Evolutionary conservation across 768 basidiomycete species (phyloP).

Genomic region (Russula sp.): DNA sequence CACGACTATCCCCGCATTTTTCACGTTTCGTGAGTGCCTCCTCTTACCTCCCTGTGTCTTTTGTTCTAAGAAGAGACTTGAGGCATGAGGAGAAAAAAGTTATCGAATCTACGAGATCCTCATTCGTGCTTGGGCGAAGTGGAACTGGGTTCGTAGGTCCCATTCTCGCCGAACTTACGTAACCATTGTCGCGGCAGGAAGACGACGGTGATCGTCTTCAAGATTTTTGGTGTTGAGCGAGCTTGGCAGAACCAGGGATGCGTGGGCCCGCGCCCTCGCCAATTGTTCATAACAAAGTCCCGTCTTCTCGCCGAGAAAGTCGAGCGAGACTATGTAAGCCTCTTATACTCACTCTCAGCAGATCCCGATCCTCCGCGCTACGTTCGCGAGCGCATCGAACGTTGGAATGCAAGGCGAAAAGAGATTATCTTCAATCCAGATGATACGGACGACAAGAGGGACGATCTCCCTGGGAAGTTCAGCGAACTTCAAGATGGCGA

Average conservation of each 20-base stretch:
- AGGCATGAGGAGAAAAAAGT: conserved; percentile 15
- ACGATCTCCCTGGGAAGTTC: conserved; percentile 43
- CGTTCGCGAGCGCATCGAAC: conserved; percentile 22
- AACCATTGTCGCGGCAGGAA: conserved; percentile 36
- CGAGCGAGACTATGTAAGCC: conserved; percentile 51
- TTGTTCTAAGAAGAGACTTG: background rate
- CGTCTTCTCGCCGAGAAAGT: conserved; percentile 57
- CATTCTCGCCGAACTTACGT: background rate
- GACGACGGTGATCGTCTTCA: conserved; percentile 71
- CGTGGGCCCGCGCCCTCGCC: conserved; percentile 43
- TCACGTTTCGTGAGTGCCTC: conserved; percentile 11
- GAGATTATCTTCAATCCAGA: conserved; percentile 34
- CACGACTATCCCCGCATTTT: conserved; percentile 11
- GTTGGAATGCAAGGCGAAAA: conserved; percentile 13
- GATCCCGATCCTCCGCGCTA: conserved; percentile 31
- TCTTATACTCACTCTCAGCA: conserved; percentile 38
- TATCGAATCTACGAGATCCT: conserved; percentile 10
- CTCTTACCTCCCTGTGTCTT: no score
- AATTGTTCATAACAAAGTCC: conserved; percentile 69
- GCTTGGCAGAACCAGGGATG: conserved; percentile 37
- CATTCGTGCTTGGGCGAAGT: conserved; percentile 39
- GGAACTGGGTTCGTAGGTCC: conserved; percentile 61
- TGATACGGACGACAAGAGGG: conserved; percentile 35
- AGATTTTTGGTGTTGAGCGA: conserved; percentile 60
- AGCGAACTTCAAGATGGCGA: conserved; percentile 50